Evolutionary conservation across 2,329 filamentous ascomycete species (phyloP).

Genomic region (Cryphonectria naterciae): DNA sequence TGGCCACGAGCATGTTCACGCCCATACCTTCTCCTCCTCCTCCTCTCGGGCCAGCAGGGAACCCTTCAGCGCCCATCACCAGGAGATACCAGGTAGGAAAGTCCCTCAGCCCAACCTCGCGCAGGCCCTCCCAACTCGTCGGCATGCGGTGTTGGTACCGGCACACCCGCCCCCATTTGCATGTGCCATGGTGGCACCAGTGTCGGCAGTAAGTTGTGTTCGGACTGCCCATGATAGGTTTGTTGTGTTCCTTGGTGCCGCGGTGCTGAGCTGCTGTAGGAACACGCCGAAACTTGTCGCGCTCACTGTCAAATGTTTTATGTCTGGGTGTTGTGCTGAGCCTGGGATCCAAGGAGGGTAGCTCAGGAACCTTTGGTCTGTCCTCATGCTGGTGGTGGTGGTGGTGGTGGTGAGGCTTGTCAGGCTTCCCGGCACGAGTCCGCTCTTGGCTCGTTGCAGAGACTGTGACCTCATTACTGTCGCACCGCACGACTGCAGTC

Average conservation of each 20-base stretch:
- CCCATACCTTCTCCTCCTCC: not conserved
- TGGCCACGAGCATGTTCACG: not conserved
- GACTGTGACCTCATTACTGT: not conserved
- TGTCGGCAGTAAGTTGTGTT: constrained; percentile 44
- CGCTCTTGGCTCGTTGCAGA: not conserved
- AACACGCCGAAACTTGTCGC: constrained; percentile 17
- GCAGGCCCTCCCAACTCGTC: constrained; percentile 43
- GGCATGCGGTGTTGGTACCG: constrained; percentile 54
- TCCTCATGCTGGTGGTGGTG: not conserved
- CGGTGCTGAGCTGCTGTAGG: constrained; percentile 5
- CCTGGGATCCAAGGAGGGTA: not conserved
- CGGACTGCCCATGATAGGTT: not conserved
- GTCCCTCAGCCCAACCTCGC: constrained; percentile 45
- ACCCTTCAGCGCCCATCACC: constrained; percentile 11
- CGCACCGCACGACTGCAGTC: too few relatives aligned
- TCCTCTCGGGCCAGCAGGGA: not conserved
- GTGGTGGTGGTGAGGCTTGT: not conserved
- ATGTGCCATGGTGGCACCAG: constrained; percentile 54
- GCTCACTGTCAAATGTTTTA: not conserved
- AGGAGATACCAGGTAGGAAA: constrained; percentile 49
- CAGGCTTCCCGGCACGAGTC: not conserved
- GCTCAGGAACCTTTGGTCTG: not conserved
- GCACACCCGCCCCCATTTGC: constrained; percentile 50
- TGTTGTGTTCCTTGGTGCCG: constrained; percentile 2
- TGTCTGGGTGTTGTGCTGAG: constrained; percentile 17